A percentile compares a stretch with the other conserved stretches of the same genome.
Evolutionary conservation across 2,329 filamentous ascomycete genomes (phyloP).

Genomic region (Claviceps spartinae): DNA sequence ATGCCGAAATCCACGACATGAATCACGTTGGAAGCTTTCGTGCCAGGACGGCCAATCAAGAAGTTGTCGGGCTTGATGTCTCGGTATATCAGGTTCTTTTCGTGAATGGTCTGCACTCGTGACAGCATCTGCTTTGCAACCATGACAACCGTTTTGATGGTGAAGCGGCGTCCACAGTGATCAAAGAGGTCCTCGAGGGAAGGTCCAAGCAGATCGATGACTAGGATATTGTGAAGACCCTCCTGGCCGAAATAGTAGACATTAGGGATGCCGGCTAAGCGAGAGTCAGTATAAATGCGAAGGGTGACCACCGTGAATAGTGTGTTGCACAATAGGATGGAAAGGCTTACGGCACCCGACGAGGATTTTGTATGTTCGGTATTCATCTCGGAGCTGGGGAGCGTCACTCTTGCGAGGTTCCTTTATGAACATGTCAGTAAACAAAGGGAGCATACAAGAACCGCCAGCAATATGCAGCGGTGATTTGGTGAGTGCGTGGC

Average conservation of each 20-base stretch:
- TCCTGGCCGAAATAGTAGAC: constrained; percentile 99
- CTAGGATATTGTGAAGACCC: constrained; percentile 99
- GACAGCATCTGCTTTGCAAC: constrained; percentile 97
- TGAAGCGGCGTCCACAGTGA: constrained; percentile 99
- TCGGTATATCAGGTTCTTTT: constrained; percentile 98
- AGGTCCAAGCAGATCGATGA: constrained; percentile 88
- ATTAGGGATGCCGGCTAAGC: constrained; percentile 72
- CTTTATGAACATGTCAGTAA: constrained; percentile 28
- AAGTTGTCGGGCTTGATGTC: constrained; percentile 99
- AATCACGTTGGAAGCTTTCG: constrained; percentile 93
- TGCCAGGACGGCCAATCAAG: constrained; percentile 88
- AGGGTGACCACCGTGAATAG: not conserved
- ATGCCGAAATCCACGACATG: constrained; percentile 99
- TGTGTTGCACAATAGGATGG: not conserved
- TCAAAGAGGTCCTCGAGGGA: constrained; percentile 98
- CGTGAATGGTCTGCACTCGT: constrained; percentile 98
- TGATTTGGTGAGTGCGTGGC: not conserved
- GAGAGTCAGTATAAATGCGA: not conserved
- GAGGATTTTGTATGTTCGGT: constrained; percentile 97
- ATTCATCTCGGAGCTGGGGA: constrained; percentile 93
- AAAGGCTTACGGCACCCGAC: constrained; percentile 82
- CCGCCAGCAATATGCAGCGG: not conserved
- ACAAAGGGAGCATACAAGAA: not conserved
- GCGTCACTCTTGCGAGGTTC: constrained; percentile 98
- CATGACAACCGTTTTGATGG: constrained; percentile 94